Base-by-base conservation (phyloP, 1,284 basidiomycete genomes). In the Microbotryomycetes sp. region DNA sequence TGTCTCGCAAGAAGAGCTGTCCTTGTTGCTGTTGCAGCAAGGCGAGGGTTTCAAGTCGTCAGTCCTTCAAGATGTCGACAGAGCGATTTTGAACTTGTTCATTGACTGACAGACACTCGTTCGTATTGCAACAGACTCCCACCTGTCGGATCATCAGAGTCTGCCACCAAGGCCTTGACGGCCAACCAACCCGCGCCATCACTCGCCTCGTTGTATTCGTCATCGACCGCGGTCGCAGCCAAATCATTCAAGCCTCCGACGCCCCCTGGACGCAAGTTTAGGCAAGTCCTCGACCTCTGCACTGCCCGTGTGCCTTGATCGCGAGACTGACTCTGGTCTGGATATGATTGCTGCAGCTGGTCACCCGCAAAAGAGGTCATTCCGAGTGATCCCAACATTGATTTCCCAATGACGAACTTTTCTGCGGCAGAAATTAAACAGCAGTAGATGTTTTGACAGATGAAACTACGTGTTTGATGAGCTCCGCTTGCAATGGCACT, bases 391-490 rank as follows among this genome's bases (percentile, higher is more conserved):
- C 50, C 50, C 15, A 30, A 52, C 25, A 30, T 52, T 25, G 50
- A 52, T 25, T 52, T 52, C 12, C 50, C 50, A 7, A 52, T 52
- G 50, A 29, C 30, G 25, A 52, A 52, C 25, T 52, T 26, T 30
- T 52, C 50, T 23, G 46, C 29, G 56, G 49, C 42, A 63, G 51
- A 23, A 55, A 53, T n/a, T 31, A 47, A 15, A 57, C 58, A 19
- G 62, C 52, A 26, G 58, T 53, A 49, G 51, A 51, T n/a, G 56
- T 36, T 6, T 7, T 4, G 3, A 28, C 1, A 22, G 26, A 56
- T 19, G 28, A 30, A n/a, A 32, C 25, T 14, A 77, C 49, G 54
- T 73, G 2, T n/a, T n/a, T n/a, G n/a, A n/a, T n/a, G n/a, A n/a
- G n/a, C n/a, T n/a, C n/a, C n/a, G n/a, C n/a, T n/a, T n/a, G n/a